These are phyloP conservation scores for Diaporthe sp. DNA, from an alignment of 2,329 filamentous ascomycete genomes.

Conservation along the genomic window DNA sequence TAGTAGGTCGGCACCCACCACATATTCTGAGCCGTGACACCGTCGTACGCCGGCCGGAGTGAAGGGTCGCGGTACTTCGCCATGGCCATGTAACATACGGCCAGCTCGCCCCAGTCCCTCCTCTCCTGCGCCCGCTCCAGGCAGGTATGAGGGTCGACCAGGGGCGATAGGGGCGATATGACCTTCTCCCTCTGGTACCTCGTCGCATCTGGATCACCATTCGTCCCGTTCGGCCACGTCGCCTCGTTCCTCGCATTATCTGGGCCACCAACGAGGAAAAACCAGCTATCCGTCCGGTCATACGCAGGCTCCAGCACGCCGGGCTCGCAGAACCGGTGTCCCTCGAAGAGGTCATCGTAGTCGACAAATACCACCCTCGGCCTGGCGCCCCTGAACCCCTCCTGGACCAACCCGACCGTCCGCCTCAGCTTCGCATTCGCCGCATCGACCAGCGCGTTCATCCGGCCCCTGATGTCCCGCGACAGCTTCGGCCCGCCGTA, in stretches of 20 bases:
- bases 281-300: slow-evolving; percentile 59
- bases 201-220: slow-evolving; percentile 26
- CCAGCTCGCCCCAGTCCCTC: slow-evolving; percentile 59
- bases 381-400: slow-evolving; percentile 49
- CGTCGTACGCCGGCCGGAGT: slow-evolving; percentile 49
- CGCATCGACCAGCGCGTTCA: slow-evolving; percentile 60
- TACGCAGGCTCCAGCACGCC: slow-evolving; percentile 59
- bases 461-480: slow-evolving; percentile 53
- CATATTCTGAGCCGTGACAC: slow-evolving; percentile 52
- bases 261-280: slow-evolving; percentile 61
- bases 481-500: slow-evolving; percentile 59
- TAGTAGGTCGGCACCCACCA: slow-evolving; percentile 64
- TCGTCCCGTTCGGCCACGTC: slow-evolving; percentile 40
- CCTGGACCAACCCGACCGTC: slow-evolving; percentile 55
- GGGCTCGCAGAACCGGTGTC: slow-evolving; percentile 57
- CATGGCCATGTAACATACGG: slow-evolving; percentile 61
- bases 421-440: slow-evolving; percentile 58
- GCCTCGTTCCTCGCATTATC: slow-evolving; percentile 54
- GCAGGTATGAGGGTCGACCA: slow-evolving; percentile 56
- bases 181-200: slow-evolving; percentile 34
- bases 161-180: slow-evolving; percentile 50
- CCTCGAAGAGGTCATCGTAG: slow-evolving; percentile 59
- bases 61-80: slow-evolving; percentile 53
- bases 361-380: slow-evolving; percentile 60
- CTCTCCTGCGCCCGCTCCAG: slow-evolving; percentile 51